Conservation (phyloP, 2,329 filamentous ascomycete genomes). For the Neurospora sp. region DNA sequence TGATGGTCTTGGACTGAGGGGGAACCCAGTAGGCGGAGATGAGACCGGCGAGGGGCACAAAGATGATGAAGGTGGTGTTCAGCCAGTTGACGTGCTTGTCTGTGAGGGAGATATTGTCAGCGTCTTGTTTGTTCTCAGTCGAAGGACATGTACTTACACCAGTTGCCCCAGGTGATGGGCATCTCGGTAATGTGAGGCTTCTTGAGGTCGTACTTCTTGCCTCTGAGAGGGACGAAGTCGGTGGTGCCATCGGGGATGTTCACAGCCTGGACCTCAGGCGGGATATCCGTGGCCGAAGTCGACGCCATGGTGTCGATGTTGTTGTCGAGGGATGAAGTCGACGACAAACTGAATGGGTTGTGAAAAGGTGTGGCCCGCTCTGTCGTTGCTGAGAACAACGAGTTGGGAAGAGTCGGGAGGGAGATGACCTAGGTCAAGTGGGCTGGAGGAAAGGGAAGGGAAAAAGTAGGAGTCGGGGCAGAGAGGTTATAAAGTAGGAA, state of each 20-base stretch:
- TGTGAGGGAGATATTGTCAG: background rate
- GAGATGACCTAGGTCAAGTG: background rate
- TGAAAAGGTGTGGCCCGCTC: slow-evolving; percentile 4
- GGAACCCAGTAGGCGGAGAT: slow-evolving; percentile 72
- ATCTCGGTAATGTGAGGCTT: slow-evolving; percentile 82
- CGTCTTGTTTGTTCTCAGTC: no score
- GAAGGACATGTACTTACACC: slow-evolving; percentile 32
- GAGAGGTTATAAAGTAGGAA: background rate
- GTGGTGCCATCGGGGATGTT: slow-evolving; percentile 43
- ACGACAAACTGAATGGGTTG: slow-evolving; percentile 3
- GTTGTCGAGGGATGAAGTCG: slow-evolving; percentile 4
- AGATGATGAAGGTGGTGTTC: slow-evolving; percentile 71
- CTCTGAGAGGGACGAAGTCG: slow-evolving; percentile 43
- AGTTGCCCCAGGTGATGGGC: slow-evolving; percentile 72
- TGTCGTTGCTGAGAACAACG: slow-evolving; percentile 4
- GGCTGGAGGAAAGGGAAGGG: background rate
- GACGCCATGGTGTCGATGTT: slow-evolving; percentile 23
- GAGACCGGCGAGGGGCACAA: slow-evolving; percentile 65
- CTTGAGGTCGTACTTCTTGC: slow-evolving; percentile 41
- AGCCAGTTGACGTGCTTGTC: slow-evolving; percentile 90
- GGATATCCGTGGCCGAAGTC: slow-evolving; percentile 27
- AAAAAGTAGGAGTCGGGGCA: background rate
- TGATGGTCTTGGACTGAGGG: slow-evolving; percentile 57
- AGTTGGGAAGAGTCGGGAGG: background rate
- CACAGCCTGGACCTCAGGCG: slow-evolving; percentile 24